Evolutionary conservation across 2,329 filamentous ascomycete genomes (phyloP).

Genomic region (Fusarium sororula): DNA sequence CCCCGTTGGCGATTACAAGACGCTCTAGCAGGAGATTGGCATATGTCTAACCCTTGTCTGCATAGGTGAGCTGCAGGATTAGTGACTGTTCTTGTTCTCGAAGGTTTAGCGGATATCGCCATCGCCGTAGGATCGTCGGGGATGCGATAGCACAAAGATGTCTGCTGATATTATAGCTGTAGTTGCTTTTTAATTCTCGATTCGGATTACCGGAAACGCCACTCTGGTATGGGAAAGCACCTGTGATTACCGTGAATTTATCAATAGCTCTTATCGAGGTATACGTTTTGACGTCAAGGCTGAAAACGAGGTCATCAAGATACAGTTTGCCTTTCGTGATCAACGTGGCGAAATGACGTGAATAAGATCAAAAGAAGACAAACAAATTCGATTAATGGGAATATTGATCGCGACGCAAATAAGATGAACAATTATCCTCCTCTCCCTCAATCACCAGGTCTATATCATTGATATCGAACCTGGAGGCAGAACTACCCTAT

Average conservation of each 20-base stretch:
- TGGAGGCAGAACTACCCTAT: not conserved
- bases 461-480: not conserved
- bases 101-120: not conserved
- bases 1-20: constrained; percentile 7
- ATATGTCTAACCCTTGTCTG: not conserved
- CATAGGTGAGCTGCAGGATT: not conserved
- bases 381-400: accelerated
- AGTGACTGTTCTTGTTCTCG: not conserved
- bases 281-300: not conserved
- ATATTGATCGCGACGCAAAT: too few relatives aligned
- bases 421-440: too few relatives aligned
- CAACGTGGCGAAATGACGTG: not conserved
- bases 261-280: too few relatives aligned
- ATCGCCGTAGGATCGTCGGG: not conserved
- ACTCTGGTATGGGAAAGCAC: not conserved
- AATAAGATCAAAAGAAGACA: not conserved
- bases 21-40: not conserved
- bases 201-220: accelerated
- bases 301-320: not conserved
- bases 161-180: not conserved
- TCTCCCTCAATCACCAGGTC: not conserved
- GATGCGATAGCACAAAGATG: not conserved
- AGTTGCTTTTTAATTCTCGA: not conserved
- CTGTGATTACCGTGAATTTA: too few relatives aligned
- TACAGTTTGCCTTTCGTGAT: accelerated